Evolutionary conservation across 768 basidiomycete genomes (phyloP).

Genomic region (Amylocystis lapponica): DNA sequence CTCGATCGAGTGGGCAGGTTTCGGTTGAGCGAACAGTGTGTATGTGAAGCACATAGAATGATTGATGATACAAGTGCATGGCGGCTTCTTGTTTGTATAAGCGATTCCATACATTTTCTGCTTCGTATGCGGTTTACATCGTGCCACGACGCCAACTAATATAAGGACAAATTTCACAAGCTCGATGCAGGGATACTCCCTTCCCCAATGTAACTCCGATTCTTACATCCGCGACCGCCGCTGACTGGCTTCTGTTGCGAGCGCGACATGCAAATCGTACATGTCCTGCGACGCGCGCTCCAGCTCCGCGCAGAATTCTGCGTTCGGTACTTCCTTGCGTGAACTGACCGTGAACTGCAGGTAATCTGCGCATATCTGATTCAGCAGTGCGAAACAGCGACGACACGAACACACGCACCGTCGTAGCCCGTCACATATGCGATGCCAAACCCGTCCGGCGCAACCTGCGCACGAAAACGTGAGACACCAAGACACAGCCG

Average conservation of each 20-base stretch:
- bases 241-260: neutral
- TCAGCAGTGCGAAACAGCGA: neutral
- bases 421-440: conserved; percentile 81
- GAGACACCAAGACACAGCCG: too few species aligned
- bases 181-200: conserved; percentile 11
- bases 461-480: conserved; percentile 43
- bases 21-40: too few species aligned
- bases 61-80: too few species aligned
- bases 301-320: conserved; percentile 67
- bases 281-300: conserved; percentile 60
- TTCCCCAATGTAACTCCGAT: neutral
- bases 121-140: too few species aligned
- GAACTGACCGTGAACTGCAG: conserved; percentile 88
- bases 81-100: too few species aligned
- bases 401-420: conserved; percentile 6
- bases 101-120: too few species aligned
- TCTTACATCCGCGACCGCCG: conserved; percentile 9
- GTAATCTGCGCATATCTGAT: conserved; percentile 41
- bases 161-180: too few species aligned
- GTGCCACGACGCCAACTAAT: too few species aligned
- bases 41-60: too few species aligned
- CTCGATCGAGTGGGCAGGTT: conserved; percentile 88
- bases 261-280: conserved; percentile 38
- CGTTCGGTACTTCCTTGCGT: conserved; percentile 77
- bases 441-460: conserved; percentile 90